phyloP scores from a whole-genome alignment of 2,329 filamentous ascomycete species.

The Alternaria triticina region DNA sequence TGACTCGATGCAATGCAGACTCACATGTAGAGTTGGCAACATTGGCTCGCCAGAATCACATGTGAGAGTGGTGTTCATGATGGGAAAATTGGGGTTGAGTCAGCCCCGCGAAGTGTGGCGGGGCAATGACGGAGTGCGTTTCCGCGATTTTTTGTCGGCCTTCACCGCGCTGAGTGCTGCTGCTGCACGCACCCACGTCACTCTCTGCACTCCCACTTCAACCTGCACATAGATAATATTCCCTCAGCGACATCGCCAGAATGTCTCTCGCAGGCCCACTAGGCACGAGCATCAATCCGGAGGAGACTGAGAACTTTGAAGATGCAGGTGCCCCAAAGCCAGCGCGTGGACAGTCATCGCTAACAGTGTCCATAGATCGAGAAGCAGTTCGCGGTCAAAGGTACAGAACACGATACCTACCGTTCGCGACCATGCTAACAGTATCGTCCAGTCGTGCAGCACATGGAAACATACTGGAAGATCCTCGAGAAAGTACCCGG shows the following conservation, averaged over 20 bases:
- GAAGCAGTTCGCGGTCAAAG: slow-evolving; percentile 99
- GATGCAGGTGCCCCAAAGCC: slow-evolving; percentile 59
- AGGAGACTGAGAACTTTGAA: slow-evolving; percentile 72
- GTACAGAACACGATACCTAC: slow-evolving; percentile 51
- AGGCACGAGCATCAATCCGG: slow-evolving; percentile 49
- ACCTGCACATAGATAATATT: background rate
- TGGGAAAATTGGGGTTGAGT: slow-evolving; percentile 43
- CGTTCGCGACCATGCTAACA: slow-evolving; percentile 16
- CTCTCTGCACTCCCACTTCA: background rate
- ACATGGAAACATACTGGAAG: slow-evolving; percentile 96
- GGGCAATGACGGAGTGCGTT: slow-evolving; percentile 33
- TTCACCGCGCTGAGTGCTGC: background rate
- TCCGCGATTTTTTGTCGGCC: slow-evolving; percentile 29
- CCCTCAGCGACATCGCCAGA: slow-evolving; percentile 2
- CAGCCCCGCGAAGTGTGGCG: slow-evolving; percentile 37
- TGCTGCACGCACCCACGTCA: background rate
- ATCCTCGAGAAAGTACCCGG: slow-evolving; percentile 91
- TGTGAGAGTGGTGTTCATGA: slow-evolving; percentile 24
- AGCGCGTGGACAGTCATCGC: slow-evolving; percentile 3
- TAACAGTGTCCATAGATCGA: slow-evolving; percentile 72
- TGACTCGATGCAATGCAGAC: slow-evolving; percentile 9
- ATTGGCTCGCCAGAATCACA: slow-evolving; percentile 35
- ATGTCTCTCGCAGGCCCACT: slow-evolving; percentile 45
- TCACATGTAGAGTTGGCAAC: slow-evolving; percentile 44
- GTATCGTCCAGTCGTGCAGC: slow-evolving; percentile 73